These are phyloP conservation scores for Ophidiomyces ophidiicola DNA, from an alignment of 2,329 filamentous ascomycete species.

Conservation along the genomic window DNA sequence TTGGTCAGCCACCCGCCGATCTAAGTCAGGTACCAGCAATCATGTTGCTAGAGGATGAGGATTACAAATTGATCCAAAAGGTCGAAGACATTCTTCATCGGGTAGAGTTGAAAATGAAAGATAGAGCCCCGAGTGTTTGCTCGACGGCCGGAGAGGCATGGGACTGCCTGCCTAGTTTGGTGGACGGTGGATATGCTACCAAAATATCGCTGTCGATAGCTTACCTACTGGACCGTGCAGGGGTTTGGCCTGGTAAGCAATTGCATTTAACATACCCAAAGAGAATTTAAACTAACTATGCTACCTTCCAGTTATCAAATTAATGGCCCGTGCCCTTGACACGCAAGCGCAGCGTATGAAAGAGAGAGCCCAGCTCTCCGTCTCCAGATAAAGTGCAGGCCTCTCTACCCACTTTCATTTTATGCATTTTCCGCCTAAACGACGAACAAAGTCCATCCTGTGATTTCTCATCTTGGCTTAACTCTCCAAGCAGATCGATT, in stretches of 20 bases:
- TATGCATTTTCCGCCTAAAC: too few relatives aligned
- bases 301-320: slow-evolving; percentile 46
- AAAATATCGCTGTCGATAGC: slow-evolving; percentile 76
- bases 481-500: too few relatives aligned
- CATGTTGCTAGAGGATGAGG: slow-evolving; percentile 84
- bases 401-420: not conserved
- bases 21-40: slow-evolving; percentile 68
- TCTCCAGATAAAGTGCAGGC: slow-evolving; percentile 3
- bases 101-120: slow-evolving; percentile 67
- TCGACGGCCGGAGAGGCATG: slow-evolving; percentile 28
- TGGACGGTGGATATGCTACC: slow-evolving; percentile 64
- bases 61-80: slow-evolving; percentile 72
- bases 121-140: slow-evolving; percentile 34
- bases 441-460: too few relatives aligned
- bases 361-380: slow-evolving; percentile 38
- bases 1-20: slow-evolving; percentile 73
- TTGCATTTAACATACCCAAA: slow-evolving; percentile 2
- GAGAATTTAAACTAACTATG: slow-evolving; percentile 19
- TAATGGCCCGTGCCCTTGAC: slow-evolving; percentile 55
- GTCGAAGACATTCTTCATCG: slow-evolving; percentile 65
- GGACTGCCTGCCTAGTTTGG: slow-evolving; percentile 45
- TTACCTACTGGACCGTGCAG: slow-evolving; percentile 74
- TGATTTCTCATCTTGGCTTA: too few relatives aligned
- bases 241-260: slow-evolving; percentile 77
- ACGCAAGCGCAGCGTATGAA: slow-evolving; percentile 52